Percentiles rank a stretch among this genome's conserved stretches.
Conservation (phyloP, 73 alveolate species). For the Paramecium sexaurelia region DNA sequence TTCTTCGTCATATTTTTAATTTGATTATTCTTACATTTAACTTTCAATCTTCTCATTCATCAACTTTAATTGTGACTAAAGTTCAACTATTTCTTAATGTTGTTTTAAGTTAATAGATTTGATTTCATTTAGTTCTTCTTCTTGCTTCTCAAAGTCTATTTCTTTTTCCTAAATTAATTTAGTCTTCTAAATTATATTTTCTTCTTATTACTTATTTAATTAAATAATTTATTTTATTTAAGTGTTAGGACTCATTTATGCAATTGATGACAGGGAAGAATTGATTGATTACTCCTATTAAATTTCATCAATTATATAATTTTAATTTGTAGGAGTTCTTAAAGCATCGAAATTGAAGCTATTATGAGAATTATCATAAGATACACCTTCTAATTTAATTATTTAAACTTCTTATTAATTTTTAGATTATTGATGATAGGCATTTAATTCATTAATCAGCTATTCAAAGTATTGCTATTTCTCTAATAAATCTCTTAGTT, state of each 20-base stretch:
- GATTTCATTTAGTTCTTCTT: not conserved
- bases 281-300: not conserved
- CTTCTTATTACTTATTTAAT: not conserved
- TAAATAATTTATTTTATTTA: not conserved
- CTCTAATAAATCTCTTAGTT: not conserved
- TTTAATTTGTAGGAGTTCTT: not conserved
- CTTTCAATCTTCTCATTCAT: not conserved
- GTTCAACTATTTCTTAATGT: not conserved
- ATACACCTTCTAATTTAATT: slow-evolving; percentile 4
- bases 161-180: not conserved
- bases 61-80: not conserved
- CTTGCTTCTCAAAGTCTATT: not conserved
- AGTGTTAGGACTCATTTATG: slow-evolving; percentile 3
- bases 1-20: not conserved
- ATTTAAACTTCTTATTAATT: slow-evolving; percentile 23
- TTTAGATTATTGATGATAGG: not conserved
- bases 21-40: not conserved
- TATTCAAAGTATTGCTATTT: not conserved
- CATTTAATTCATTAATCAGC: not conserved
- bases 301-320: slow-evolving; percentile 20
- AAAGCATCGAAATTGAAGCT: not conserved
- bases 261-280: not conserved
- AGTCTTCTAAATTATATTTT: not conserved
- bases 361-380: not conserved
- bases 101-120: not conserved